Conservation (phyloP, 1,284 basidiomycete species). For the Papiliotrema laurentii region DNA sequence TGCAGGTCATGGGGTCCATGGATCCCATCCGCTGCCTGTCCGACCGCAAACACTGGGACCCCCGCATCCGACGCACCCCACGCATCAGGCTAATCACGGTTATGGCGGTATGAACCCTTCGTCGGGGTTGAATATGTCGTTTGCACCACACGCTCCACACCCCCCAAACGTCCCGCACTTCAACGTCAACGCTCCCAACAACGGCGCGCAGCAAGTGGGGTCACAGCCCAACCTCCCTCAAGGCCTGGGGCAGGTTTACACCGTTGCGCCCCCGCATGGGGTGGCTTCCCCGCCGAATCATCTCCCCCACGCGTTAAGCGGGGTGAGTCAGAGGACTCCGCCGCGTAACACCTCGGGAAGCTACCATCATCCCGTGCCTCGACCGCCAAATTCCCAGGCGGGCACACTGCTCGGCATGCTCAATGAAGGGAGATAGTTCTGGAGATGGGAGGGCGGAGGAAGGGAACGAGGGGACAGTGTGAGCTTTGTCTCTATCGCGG, state of each 20-base stretch:
- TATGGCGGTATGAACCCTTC: too few relatives aligned
- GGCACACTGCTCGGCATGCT: constrained; percentile 17
- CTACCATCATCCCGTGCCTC: constrained; percentile 17
- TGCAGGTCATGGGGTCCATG: neutral
- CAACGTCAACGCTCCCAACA: neutral
- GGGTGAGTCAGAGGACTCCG: neutral
- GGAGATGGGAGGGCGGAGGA: too few relatives aligned
- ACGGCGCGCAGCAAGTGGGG: neutral
- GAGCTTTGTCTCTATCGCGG: too few relatives aligned
- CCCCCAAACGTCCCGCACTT: neutral
- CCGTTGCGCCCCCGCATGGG: neutral
- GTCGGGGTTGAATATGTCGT: too few relatives aligned
- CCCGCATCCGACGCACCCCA: neutral
- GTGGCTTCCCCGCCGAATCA: neutral
- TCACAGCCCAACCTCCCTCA: neutral
- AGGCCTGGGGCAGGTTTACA: neutral
- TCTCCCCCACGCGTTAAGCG: neutral
- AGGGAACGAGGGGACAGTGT: too few relatives aligned
- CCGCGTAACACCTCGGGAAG: too few relatives aligned
- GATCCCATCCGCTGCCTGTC: neutral
- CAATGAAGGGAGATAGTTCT: constrained; percentile 13
- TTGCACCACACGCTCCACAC: neutral
- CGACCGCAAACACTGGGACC: neutral
- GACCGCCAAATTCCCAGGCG: constrained; percentile 12
- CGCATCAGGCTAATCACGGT: too few relatives aligned